These are phyloP conservation scores for Dalechampia spathulata DNA, from an alignment of 441 rosid genomes.

Conservation along the genomic window DNA sequence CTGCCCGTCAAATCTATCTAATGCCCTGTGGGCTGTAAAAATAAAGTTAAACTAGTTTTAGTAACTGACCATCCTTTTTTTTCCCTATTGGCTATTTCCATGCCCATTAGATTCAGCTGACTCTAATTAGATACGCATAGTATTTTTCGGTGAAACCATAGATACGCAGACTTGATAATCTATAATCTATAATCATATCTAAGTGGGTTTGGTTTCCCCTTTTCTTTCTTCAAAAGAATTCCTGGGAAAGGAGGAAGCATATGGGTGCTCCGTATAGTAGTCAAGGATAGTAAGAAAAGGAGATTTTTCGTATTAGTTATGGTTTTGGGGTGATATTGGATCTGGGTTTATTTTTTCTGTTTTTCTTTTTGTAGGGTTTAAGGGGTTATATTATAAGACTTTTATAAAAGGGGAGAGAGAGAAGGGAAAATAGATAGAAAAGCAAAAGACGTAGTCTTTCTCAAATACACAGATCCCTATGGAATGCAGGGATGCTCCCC, in stretches of 20 bases:
- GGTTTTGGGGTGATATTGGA: constrained; percentile 7
- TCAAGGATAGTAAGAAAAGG: neutral
- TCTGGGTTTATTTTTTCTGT: too few species aligned
- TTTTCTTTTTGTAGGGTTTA: constrained; percentile 31
- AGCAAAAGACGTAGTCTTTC: constrained; percentile 27
- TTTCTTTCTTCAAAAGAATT: too few species aligned
- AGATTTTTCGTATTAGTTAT: neutral
- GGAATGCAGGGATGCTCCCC: constrained; percentile 47
- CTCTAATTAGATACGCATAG: too few species aligned
- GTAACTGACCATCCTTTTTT: constrained; percentile 4
- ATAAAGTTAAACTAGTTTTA: constrained; percentile 24
- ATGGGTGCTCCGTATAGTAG: neutral
- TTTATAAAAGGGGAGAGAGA: neutral
- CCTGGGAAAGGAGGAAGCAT: neutral
- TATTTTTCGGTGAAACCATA: too few species aligned
- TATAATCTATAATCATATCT: too few species aligned
- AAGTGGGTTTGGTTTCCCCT: too few species aligned
- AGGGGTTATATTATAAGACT: neutral
- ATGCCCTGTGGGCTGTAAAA: constrained; percentile 23
- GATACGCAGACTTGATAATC: too few species aligned
- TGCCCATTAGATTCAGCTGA: constrained; percentile 18
- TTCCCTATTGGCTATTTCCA: constrained; percentile 8
- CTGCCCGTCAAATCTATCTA: constrained; percentile 48
- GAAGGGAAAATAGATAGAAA: constrained; percentile 3
- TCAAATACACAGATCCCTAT: constrained; percentile 61